Base-by-base conservation (phyloP, 176 grass and related monocot genomes). In the Triticum urartu region DNA sequence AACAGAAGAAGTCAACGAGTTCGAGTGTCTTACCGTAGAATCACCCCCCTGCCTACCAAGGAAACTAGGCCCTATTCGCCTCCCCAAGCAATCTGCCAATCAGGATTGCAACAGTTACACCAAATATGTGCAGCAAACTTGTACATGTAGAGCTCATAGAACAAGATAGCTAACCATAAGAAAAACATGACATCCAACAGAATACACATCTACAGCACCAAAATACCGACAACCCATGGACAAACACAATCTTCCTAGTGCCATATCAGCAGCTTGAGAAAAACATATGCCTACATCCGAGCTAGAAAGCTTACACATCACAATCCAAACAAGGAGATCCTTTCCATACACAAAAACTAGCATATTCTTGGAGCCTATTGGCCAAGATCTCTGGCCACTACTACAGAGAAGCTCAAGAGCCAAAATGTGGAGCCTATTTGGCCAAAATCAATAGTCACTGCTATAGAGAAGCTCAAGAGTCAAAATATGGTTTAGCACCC, bases 51-150 rank as follows among this genome's bases (percentile, higher is more conserved):
- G 82, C 72, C 85, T 93, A 64, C 92, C 92, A 84, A 97, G 91
- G 80, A 97, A 91, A 81, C 75, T 92, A 74, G 95, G 95, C 75
- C 95, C 95, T 91, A 97, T 94, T 81, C 93, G 90, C 76, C 89
- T 93, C 76, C 91, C 93, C 84, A 97, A 91, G 88, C 95, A 97
- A 93, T 97, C 95, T 97, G 79, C 66, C 88, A 56, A 84, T 65
- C 21, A 86, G 58, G 60, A 66, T 30, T 5, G 50, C 61, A 85
- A 79, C 36, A 59, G 42, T 91, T 84, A 86, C 63, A 79, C n/a
- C 47, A 76, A 61, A 88, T 30, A 33, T 1, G 64, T 34, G 40
- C 40, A 79, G 9, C 12, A 79, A 86, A 26, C 28, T 66, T 75
- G 43, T 14, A 84, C 42, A 68, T 43, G 70, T 25, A 82, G 21